These are phyloP conservation scores for Leccinum boreale DNA, from an alignment of 768 basidiomycete species.

Conservation along the genomic window DNA sequence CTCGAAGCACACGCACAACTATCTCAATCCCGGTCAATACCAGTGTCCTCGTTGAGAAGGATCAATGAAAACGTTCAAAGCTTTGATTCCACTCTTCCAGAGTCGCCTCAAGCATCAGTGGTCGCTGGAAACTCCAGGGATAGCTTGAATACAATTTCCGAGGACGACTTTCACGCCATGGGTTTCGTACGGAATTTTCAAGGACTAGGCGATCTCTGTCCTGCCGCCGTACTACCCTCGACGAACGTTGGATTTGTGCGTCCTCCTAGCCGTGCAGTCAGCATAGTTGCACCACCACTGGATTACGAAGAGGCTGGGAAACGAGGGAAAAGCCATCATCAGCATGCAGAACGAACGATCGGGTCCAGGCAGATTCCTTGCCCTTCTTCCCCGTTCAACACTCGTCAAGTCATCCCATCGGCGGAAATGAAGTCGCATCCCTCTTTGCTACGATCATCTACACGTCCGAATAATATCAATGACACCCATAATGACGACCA, in stretches of 20 bases:
- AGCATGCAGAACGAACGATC: conserved; percentile 5
- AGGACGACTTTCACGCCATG: conserved; percentile 36
- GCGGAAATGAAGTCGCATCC: conserved; percentile 8
- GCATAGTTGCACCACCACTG: conserved; percentile 28
- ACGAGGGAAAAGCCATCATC: conserved; percentile 10
- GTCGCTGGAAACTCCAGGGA: conserved; percentile 18
- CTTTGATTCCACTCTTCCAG: conserved; percentile 5
- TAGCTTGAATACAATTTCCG: conserved; percentile 29
- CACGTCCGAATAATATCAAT: conserved; percentile 19
- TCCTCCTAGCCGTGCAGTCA: conserved; percentile 30
- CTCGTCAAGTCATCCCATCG: conserved; percentile 4
- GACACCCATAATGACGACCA: conserved; percentile 22
- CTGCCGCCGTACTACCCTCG: background rate
- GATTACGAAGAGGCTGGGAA: conserved; percentile 17
- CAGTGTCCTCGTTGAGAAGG: conserved; percentile 4
- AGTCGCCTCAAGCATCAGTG: background rate
- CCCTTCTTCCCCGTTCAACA: conserved; percentile 1
- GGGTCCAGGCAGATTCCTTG: conserved; percentile 2
- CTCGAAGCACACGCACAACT: conserved; percentile 47
- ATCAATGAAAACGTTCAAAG: conserved; percentile 4
- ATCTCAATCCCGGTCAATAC: conserved; percentile 4
- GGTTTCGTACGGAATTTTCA: conserved; percentile 6
- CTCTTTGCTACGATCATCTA: conserved; percentile 18
- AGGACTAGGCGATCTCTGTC: background rate
- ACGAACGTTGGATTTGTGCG: conserved; percentile 12